Conservation (phyloP, 2,329 filamentous ascomycete genomes). For the Fusarium austroafricanum region DNA sequence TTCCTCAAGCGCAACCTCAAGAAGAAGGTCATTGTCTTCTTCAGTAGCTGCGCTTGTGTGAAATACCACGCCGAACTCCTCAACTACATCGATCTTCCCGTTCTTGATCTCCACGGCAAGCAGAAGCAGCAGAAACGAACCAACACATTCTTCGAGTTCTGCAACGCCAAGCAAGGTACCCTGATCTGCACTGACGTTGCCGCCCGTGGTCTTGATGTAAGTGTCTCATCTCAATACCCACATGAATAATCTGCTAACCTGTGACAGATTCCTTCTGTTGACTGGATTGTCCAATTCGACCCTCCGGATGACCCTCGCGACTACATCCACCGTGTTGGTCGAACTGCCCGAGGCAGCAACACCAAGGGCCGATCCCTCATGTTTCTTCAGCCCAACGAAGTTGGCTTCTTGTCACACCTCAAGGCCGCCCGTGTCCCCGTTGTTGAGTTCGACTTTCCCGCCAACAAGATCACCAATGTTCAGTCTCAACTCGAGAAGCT, state of each 20-base stretch:
- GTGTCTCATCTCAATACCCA: constrained; percentile 42
- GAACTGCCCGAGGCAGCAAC: constrained; percentile 87
- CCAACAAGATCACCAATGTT: constrained; percentile 90
- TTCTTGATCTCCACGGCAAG: constrained; percentile 89
- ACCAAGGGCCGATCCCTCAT: constrained; percentile 89
- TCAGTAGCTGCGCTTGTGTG: constrained; percentile 91
- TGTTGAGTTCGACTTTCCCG: constrained; percentile 94
- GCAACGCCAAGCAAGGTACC: constrained; percentile 79
- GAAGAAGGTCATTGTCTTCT: constrained; percentile 99
- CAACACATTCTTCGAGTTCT: constrained; percentile 97
- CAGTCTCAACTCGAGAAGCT: constrained; percentile 94
- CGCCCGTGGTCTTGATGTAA: constrained; percentile 87
- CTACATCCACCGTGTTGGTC: constrained; percentile 96
- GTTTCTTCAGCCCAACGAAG: constrained; percentile 91
- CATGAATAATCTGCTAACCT: constrained; percentile 23
- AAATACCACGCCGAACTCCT: constrained; percentile 96
- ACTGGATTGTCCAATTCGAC: constrained; percentile 97
- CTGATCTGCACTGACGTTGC: constrained; percentile 97
- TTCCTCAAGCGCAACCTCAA: constrained; percentile 90
- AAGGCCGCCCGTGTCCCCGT: constrained; percentile 93
- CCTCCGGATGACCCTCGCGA: constrained; percentile 90
- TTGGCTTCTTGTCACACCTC: constrained; percentile 91
- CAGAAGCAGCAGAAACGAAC: constrained; percentile 99
- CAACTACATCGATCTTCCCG: constrained; percentile 96
- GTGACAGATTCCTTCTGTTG: constrained; percentile 83